These are phyloP conservation scores for Aureobasidium sp. DNA, from an alignment of 2,329 filamentous ascomycete genomes.

Conservation along the genomic window DNA sequence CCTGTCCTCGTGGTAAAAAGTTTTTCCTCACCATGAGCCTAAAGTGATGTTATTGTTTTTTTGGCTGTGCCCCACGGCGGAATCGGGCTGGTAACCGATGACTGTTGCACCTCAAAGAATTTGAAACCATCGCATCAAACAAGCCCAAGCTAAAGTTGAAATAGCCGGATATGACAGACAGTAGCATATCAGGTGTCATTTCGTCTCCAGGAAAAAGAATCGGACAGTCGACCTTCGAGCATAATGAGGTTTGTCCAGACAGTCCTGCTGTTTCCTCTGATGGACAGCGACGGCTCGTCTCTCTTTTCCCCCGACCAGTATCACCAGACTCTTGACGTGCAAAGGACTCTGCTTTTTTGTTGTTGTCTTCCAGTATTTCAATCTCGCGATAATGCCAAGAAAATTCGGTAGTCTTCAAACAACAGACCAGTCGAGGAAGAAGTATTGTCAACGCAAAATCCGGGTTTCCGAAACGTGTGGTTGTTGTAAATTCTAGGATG, in stretches of 20 bases:
- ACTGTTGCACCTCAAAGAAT: neutral
- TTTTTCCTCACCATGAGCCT: neutral
- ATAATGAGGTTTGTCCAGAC: too few species aligned
- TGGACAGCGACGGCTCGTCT: too few species aligned
- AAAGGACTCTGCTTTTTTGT: too few species aligned
- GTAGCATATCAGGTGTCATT: too few species aligned
- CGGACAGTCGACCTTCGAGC: too few species aligned
- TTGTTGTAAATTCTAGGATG: neutral
- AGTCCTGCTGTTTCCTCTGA: too few species aligned
- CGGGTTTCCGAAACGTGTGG: neutral
- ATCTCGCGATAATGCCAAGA: neutral
- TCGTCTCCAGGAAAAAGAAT: too few species aligned
- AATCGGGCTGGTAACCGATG: neutral
- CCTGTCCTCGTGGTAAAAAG: neutral
- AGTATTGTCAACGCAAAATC: neutral
- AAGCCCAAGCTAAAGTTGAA: too few species aligned
- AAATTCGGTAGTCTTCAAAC: neutral
- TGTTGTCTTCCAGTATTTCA: too few species aligned
- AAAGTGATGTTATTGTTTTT: neutral
- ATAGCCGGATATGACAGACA: too few species aligned
- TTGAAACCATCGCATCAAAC: neutral
- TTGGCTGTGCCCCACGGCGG: neutral
- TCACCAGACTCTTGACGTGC: too few species aligned
- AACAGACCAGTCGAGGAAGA: neutral
- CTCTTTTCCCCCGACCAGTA: too few species aligned